These are phyloP conservation scores for Russula virescens DNA, from an alignment of 768 basidiomycete genomes.

Conservation along the genomic window DNA sequence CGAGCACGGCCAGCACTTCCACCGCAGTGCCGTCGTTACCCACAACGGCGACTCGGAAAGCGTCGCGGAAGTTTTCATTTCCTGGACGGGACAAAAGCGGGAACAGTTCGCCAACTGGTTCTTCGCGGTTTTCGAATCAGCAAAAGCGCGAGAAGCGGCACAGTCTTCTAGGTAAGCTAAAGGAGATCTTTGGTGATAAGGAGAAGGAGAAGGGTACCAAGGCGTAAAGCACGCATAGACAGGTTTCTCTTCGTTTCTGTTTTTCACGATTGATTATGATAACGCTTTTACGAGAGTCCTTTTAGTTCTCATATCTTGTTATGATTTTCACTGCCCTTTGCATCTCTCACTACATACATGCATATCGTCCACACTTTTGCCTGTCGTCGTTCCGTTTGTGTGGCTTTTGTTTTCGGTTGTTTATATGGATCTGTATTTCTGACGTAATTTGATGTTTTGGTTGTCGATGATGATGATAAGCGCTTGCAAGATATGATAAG, in stretches of 20 bases:
- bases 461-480: not conserved
- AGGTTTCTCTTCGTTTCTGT: not conserved
- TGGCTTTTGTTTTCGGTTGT: not conserved
- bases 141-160: slow-evolving; percentile 23
- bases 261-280: slow-evolving; percentile 7
- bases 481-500: no score
- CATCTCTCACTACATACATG: no score
- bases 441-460: slow-evolving; percentile 6
- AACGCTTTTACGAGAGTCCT: not conserved
- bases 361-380: no score
- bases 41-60: not conserved
- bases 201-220: slow-evolving; percentile 17
- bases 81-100: slow-evolving; percentile 15
- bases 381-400: no score
- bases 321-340: not conserved
- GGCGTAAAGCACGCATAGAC: slow-evolving; percentile 15
- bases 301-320: not conserved
- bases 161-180: slow-evolving; percentile 22
- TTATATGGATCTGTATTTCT: not conserved
- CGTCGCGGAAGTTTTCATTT: slow-evolving; percentile 20
- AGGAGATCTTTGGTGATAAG: slow-evolving; percentile 24
- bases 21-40: not conserved
- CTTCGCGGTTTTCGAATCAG: slow-evolving; percentile 19
- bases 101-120: slow-evolving; percentile 15
- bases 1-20: slow-evolving; percentile 10